Conservation (phyloP, 176 grass and related monocot species). For the Oryza nivara region DNA sequence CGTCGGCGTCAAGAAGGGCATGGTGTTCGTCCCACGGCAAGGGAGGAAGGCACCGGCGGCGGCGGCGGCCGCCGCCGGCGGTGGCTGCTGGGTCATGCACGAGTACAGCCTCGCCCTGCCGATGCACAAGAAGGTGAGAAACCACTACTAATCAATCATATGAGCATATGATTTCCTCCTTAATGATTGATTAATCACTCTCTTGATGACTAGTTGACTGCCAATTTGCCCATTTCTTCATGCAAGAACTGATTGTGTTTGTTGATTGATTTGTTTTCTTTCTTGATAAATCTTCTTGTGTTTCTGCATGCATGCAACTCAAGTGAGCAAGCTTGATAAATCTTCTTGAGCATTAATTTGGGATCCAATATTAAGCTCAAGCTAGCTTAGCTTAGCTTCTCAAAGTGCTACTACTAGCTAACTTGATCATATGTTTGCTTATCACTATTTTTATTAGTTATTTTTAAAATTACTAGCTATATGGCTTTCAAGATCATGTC, state of each 20-base stretch:
- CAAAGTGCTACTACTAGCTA: not conserved
- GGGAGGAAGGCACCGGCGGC: not conserved
- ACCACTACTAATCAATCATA: too few relatives aligned
- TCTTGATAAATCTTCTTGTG: not conserved
- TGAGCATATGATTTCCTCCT: not conserved
- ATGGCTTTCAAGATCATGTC: not conserved
- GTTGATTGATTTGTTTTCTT: not conserved
- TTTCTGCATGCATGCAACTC: not conserved
- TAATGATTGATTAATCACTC: slow-evolving; percentile 6
- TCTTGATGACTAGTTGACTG: not conserved
- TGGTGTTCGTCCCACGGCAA: slow-evolving; percentile 55
- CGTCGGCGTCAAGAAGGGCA: slow-evolving; percentile 66
- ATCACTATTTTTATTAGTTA: not conserved
- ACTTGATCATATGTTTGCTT: not conserved
- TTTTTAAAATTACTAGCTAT: not conserved
- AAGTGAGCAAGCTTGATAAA: not conserved
- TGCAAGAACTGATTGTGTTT: slow-evolving; percentile 4
- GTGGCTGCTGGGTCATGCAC: slow-evolving; percentile 70
- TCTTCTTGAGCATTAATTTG: not conserved
- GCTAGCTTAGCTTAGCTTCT: not conserved
- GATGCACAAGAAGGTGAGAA: slow-evolving; percentile 53
- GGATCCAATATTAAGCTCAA: not conserved
- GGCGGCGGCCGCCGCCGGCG: slow-evolving; percentile 11
- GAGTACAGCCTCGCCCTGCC: slow-evolving; percentile 70
- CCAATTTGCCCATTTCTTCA: slow-evolving; percentile 14